Conservation (phyloP, 78 protist genomes). For the Dictyostelium firmibasis region DNA sequence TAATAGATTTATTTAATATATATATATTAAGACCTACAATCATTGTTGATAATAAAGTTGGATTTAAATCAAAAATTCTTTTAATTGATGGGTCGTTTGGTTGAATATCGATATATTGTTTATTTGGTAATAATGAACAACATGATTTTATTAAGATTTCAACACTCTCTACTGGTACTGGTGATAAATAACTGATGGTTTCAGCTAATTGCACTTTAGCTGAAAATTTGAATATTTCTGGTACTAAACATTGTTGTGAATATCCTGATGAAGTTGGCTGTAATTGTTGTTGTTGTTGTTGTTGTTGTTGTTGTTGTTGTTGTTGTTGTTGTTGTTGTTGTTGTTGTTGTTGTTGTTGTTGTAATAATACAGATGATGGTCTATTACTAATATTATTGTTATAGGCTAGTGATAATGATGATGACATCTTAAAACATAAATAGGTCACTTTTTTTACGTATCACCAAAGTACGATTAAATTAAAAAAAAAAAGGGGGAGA, state of each 20-base stretch:
- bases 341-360: too few species aligned
- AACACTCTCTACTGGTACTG: conserved; percentile 43
- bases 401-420: neutral
- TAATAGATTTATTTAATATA: neutral
- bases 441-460: too few species aligned
- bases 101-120: conserved; percentile 2
- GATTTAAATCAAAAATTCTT: conserved; percentile 17
- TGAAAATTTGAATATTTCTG: conserved; percentile 55
- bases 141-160: conserved; percentile 54
- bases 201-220: conserved; percentile 77
- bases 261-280: neutral
- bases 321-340: too few species aligned
- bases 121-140: conserved; percentile 31
- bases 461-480: too few species aligned
- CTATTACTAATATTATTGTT: neutral
- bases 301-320: neutral
- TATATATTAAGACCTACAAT: conserved; percentile 30
- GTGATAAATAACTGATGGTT: conserved; percentile 30
- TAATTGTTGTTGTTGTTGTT: neutral
- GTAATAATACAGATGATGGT: neutral
- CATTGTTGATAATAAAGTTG: conserved; percentile 55
- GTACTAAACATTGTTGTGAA: conserved; percentile 10
- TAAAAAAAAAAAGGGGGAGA: too few species aligned
- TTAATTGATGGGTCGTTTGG: conserved; percentile 4
- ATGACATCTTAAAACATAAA: neutral